Evolutionary conservation across 176 grass and related monocot genomes (phyloP), one percentile per base, ranked within the genome.

Genomic region (Alloteropsis semialata): DNA sequence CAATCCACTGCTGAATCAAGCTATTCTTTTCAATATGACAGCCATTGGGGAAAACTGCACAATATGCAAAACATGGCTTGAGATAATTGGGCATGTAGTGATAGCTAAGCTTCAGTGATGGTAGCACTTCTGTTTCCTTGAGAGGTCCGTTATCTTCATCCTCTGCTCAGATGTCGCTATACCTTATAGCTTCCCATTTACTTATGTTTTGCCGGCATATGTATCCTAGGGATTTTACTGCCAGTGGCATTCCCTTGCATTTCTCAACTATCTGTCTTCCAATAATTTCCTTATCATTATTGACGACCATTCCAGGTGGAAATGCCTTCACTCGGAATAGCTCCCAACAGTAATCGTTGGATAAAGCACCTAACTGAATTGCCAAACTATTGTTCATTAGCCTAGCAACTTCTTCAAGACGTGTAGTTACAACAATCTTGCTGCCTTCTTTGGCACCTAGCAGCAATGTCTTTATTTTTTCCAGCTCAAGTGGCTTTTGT

Each of bases 1-100:
- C 28, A 54, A 54, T 74, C 71, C 71, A 74, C 48, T 54, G 71
- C 25, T 38, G 72, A 55, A 75, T 75, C 46, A 75, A 24, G 18
- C 49, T 55, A 49, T 1, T 54, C 46, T 15, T 74, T 29, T 54
- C 45, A 2, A 74, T 74, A 11, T 54, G 48, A 22, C 8, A 74
- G 13, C 71, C 71, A 33, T 54, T 74, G 10, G 71, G 29, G 3
- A 74, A 54, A 13, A 74, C 71, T 2, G 71, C 45, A n/a, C 17
- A 74, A 54, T 74, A 74, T n/a, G 71, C 71, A 74, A 74, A 74
- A 19, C 46, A 74, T 19, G 44, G 29, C 30, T 29, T 74, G 2
- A 74, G 71, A 54, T 53, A 21, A 22, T 15, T 36, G n/a, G 71
- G 71, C 71, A 53, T 74, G 48, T 36, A 33, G 30, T 74, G 44